A percentile compares a stretch with the other conserved stretches of the same genome.
Conservation (phyloP, 2,329 filamentous ascomycete genomes). For the Amesomyces nigricolor region DNA sequence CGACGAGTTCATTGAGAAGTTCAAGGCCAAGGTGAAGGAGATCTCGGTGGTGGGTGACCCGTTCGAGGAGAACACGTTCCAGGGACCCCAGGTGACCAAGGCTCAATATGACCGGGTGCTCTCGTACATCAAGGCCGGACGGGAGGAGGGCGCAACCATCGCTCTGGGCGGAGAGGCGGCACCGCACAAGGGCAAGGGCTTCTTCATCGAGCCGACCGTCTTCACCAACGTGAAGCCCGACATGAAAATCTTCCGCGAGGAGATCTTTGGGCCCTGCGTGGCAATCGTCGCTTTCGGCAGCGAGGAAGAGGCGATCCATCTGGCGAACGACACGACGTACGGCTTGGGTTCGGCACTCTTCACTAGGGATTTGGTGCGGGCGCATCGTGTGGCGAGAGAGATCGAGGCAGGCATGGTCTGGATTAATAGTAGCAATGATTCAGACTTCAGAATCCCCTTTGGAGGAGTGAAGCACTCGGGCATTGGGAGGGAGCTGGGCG, state of each 20-base stretch:
- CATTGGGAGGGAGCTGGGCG: constrained; percentile 35
- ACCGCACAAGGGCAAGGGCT: constrained; percentile 48
- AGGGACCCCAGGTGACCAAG: constrained; percentile 65
- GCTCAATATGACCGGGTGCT: constrained; percentile 62
- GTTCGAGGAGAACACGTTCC: constrained; percentile 60
- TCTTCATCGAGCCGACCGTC: constrained; percentile 34
- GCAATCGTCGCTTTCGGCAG: constrained; percentile 32
- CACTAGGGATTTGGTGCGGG: constrained; percentile 47
- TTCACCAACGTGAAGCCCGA: constrained; percentile 33
- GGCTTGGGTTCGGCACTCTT: constrained; percentile 55
- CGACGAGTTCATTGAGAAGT: constrained; percentile 57
- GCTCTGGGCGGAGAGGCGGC: constrained; percentile 51
- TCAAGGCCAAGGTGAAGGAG: constrained; percentile 52
- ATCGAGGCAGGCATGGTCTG: constrained; percentile 52
- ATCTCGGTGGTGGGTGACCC: constrained; percentile 61
- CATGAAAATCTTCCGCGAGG: constrained; percentile 35
- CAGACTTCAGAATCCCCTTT: constrained; percentile 49
- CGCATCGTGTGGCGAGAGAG: constrained; percentile 43
- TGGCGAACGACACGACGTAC: constrained; percentile 46
- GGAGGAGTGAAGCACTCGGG: constrained; percentile 37
- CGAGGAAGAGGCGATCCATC: constrained; percentile 34
- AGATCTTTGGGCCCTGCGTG: constrained; percentile 36
- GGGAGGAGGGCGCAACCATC: constrained; percentile 59
- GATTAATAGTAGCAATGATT: constrained; percentile 41
- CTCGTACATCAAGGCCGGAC: constrained; percentile 61